phyloP scores from a whole-genome alignment of 2,329 filamentous ascomycete species.

The Alternaria alternata region DNA sequence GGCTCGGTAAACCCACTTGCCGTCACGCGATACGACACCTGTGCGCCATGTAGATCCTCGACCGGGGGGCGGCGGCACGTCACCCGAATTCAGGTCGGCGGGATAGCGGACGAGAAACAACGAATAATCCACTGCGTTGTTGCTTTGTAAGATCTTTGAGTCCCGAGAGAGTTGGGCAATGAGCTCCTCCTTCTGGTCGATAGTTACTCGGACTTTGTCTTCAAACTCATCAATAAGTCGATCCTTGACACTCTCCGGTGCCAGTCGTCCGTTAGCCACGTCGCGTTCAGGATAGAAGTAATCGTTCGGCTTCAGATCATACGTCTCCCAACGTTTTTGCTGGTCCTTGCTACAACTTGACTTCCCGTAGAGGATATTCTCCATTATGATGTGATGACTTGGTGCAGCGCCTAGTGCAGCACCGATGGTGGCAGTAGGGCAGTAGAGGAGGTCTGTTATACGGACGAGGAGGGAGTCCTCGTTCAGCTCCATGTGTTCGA shows the following conservation, averaged over 20 bases:
- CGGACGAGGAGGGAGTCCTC: constrained; percentile 71
- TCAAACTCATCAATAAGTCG: constrained; percentile 73
- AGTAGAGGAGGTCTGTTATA: constrained; percentile 74
- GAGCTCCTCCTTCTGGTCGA: constrained; percentile 64
- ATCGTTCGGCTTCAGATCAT: constrained; percentile 75
- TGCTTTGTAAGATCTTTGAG: constrained; percentile 67
- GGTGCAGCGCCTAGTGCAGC: constrained; percentile 68
- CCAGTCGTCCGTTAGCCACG: constrained; percentile 69
- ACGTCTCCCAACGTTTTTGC: constrained; percentile 70
- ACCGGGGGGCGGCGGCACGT: constrained; percentile 45
- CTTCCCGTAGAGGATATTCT: constrained; percentile 73
- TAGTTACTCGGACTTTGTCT: constrained; percentile 68
- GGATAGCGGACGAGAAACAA: constrained; percentile 73
- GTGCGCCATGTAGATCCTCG: constrained; percentile 63
- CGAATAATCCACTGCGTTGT: constrained; percentile 78
- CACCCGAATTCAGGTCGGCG: constrained; percentile 42
- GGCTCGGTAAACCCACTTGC: constrained; percentile 72
- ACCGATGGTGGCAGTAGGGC: constrained; percentile 65
- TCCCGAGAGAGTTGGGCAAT: constrained; percentile 66
- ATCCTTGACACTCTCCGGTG: constrained; percentile 70
- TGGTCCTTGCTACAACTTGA: constrained; percentile 51
- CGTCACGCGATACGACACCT: constrained; percentile 68
- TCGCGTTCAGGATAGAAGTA: constrained; percentile 82
- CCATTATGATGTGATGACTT: constrained; percentile 79
- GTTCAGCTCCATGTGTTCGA: constrained; percentile 67